Conservation (phyloP, 2,329 filamentous ascomycete genomes). For the Parastagonospora avenae region DNA sequence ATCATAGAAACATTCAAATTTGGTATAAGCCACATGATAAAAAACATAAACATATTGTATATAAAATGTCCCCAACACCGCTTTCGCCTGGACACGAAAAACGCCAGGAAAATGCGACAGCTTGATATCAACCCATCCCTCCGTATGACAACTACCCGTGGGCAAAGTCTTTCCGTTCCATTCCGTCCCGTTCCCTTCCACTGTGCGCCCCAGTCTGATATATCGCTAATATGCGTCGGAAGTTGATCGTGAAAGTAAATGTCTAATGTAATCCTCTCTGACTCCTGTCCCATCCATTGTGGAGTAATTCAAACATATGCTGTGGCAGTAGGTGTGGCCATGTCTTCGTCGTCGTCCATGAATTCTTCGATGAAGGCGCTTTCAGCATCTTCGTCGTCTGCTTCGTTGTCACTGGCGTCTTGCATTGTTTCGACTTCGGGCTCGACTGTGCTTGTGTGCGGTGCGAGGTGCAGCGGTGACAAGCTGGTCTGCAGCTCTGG, state of each 20-base stretch:
- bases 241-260: neutral
- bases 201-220: too few species aligned
- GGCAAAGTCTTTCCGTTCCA: too few species aligned
- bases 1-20: too few species aligned
- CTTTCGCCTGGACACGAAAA: too few species aligned
- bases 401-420: constrained; percentile 4
- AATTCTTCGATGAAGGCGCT: constrained; percentile 33
- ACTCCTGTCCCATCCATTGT: neutral
- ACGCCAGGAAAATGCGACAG: too few species aligned
- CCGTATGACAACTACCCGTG: too few species aligned
- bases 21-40: too few species aligned
- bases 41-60: too few species aligned
- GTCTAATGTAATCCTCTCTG: neutral
- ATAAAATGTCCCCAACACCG: too few species aligned
- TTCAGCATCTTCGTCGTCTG: constrained; percentile 27
- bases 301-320: neutral
- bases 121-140: too few species aligned
- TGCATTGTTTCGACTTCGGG: constrained; percentile 9
- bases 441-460: neutral
- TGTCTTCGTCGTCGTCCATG: constrained; percentile 17
- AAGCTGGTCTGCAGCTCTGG: constrained; percentile 8
- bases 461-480: constrained; percentile 4
- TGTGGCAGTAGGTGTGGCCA: constrained; percentile 26
- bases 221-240: too few species aligned
- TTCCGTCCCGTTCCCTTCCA: too few species aligned